phyloP scores from a whole-genome alignment of 2,329 filamentous ascomycete genomes.

The Calcarisporium arbuscula region DNA sequence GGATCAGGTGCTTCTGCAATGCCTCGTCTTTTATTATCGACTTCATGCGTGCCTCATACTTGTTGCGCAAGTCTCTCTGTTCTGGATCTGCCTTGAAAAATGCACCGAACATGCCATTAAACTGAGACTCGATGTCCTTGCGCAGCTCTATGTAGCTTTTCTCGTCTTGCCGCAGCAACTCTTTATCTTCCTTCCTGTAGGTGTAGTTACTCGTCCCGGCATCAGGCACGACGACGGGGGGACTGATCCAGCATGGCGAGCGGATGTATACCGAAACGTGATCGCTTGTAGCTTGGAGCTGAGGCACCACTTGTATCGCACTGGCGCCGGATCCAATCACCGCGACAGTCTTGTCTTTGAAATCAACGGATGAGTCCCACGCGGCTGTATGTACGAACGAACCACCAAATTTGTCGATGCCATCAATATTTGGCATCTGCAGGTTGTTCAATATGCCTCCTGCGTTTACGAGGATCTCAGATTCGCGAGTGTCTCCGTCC shows the following conservation, averaged over 20 bases:
- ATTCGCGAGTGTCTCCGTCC: conserved; percentile 3
- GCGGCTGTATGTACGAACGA: conserved; percentile 37
- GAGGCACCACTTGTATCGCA: conserved; percentile 36
- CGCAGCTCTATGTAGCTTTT: conserved; percentile 14
- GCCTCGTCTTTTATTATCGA: conserved; percentile 8
- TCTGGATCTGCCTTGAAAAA: conserved; percentile 27
- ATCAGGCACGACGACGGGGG: conserved; percentile 13
- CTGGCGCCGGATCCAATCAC: conserved; percentile 26
- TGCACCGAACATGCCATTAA: conserved; percentile 33
- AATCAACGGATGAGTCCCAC: conserved; percentile 33
- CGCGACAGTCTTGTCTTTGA: conserved; percentile 28
- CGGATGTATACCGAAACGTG: conserved; percentile 39
- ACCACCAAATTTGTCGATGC: conserved; percentile 38
- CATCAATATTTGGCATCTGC: conserved; percentile 42
- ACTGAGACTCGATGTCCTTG: conserved; percentile 29
- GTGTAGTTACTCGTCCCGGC: conserved; percentile 7
- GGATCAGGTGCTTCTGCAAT: conserved; percentile 14
- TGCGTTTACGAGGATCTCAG: conserved; percentile 14
- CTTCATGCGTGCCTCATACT: conserved; percentile 12
- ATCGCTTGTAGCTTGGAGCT: conserved; percentile 31
- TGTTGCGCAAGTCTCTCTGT: conserved; percentile 9
- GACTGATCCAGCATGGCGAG: conserved; percentile 39
- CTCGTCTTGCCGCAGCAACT: conserved; percentile 5
- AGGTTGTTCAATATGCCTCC: conserved; percentile 24
- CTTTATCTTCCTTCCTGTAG: conserved; percentile 10